phyloP scores from a whole-genome alignment of 2,329 filamentous ascomycete species.

The Xylariaceae sp. region DNA sequence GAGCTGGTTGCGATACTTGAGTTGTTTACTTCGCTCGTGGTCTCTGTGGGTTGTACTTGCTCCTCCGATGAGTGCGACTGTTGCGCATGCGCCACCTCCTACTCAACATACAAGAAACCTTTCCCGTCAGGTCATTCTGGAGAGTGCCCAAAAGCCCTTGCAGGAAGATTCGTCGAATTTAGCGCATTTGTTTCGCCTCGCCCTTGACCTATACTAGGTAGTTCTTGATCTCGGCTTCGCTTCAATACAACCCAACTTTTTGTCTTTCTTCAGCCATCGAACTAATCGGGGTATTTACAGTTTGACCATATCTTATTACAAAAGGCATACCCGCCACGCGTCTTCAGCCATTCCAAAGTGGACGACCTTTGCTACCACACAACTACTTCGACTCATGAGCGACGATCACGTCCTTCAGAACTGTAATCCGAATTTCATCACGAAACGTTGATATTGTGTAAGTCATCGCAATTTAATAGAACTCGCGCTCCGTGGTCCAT shows the following conservation, averaged over 20 bases:
- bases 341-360: no score
- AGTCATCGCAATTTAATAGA: no score
- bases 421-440: not conserved
- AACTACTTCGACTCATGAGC: not conserved
- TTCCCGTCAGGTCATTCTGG: not conserved
- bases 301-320: no score
- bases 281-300: constrained; percentile 18
- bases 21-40: constrained; percentile 12
- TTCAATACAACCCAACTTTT: not conserved
- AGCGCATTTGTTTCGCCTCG: constrained; percentile 17
- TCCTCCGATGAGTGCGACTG: constrained; percentile 16
- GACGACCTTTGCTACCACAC: no score
- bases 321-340: no score
- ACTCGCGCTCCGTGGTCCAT: not conserved
- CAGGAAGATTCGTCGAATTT: constrained; percentile 9
- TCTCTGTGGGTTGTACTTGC: constrained; percentile 11
- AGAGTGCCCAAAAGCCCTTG: constrained; percentile 24
- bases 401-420: not conserved
- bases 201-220: constrained; percentile 8
- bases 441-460: not conserved
- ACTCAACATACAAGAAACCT: constrained; percentile 8
- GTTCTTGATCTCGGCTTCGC: not conserved
- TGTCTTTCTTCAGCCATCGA: not conserved
- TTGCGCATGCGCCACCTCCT: constrained; percentile 6
- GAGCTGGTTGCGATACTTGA: constrained; percentile 11